Evolutionary conservation across 305 asterid species (phyloP).

Genomic region (Fraxinus platypoda): DNA sequence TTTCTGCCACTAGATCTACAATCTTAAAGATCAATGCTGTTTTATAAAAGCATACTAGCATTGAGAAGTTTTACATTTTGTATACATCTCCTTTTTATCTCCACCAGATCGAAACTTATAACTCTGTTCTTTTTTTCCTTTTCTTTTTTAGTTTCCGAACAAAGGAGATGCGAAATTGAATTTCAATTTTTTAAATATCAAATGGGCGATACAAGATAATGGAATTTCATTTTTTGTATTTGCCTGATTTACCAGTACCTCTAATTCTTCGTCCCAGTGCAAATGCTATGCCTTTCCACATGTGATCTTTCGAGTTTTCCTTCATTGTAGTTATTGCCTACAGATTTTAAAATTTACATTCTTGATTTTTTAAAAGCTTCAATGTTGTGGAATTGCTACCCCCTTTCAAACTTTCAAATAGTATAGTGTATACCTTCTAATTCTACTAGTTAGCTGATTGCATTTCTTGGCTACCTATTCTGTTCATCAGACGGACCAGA

Average conservation of each 20-base stretch:
- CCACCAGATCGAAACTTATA: background rate
- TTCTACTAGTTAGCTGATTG: conserved; percentile 20
- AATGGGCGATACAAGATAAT: conserved; percentile 1
- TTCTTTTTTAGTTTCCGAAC: background rate
- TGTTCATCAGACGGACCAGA: conserved; percentile 71
- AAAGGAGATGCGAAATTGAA: background rate
- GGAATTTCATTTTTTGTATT: background rate
- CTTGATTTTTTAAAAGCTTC: conserved; percentile 9
- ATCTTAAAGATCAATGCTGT: background rate
- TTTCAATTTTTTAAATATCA: background rate
- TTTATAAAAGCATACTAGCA: background rate
- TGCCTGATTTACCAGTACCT: background rate
- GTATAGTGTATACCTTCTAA: background rate
- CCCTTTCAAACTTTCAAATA: background rate
- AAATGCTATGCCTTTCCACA: background rate
- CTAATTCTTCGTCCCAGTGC: background rate
- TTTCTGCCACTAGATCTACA: conserved; percentile 4
- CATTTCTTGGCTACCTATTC: conserved; percentile 10
- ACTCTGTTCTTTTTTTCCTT: background rate
- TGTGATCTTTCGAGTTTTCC: background rate
- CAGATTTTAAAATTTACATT: background rate
- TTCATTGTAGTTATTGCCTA: conserved; percentile 5
- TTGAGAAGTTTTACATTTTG: background rate
- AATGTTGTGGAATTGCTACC: background rate
- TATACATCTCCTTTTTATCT: background rate